Base-by-base conservation (phyloP, 331 rosid genomes). In the Quercus tomentella region DNA sequence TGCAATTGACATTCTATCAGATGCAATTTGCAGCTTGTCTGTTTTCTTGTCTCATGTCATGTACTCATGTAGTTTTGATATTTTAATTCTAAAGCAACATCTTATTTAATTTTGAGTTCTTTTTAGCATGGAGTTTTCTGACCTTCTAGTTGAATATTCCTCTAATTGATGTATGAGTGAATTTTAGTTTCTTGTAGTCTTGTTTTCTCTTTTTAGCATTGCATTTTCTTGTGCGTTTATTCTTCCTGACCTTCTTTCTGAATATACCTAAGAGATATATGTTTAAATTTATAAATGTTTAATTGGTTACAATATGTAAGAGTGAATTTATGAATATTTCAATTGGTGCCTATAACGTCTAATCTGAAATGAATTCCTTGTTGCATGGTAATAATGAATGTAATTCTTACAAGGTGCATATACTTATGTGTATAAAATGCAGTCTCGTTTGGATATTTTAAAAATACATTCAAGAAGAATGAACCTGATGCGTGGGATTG, bases 401-500 rank as follows among this genome's bases (percentile, higher is more conserved):
- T 67, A 18, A 9, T 67, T 35, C 37, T 37, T 33, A 20, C 45
- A 33, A 9, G 11, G n/a, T 65, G 72, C 28, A 8, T 17, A 28
- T 69, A 4, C 58, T 67, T 45, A 25, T 28, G 28, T 21, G 1
- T 61, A 75, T 45, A 75, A 76, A 79, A 73, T 80, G 77, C 80
- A 94, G 97, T 96, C 98, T 74, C 98, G 98, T 35, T 88, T 80
- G 15, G 99, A 96, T 86, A 96, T 96, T 82, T 82, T 96, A 90
- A 96, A 96, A 86, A 93, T 96, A 49, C 99, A 96, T 88, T 96
- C 99, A 26, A 89, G 99, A 82, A 96, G 94, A 86, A 96, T 96
- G 99, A 96, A 96, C 82, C 82, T 96, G 72, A 96, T 96, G 99
- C 98, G 99, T 9, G 99, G 99, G 70, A 91, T 93, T 84, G 99